Evolutionary conservation across 2,329 filamentous ascomycete species (phyloP), one percentile per base, ranked within the genome.

Genomic region (Curvularia sp.): DNA sequence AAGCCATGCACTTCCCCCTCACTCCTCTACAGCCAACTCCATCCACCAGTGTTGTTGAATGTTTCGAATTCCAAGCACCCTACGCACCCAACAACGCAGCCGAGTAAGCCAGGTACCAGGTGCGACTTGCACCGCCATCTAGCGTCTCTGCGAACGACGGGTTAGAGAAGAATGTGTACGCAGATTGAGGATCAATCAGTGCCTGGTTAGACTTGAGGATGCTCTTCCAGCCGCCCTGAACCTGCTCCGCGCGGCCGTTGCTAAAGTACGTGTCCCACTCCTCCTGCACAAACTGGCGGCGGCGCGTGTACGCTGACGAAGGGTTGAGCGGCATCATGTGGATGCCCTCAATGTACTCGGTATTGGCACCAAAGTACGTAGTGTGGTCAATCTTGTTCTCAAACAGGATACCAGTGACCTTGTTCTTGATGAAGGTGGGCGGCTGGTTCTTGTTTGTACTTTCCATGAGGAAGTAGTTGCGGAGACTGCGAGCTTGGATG

Each of bases 371-470:
- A 71, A 99, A 99, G 78, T 93, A 98, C 0, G 95, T 78, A 3
- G 91, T 91, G 77, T 98, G 93, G 75, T 99, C 92, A 56, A 93
- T 85, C 78, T 99, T 99, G 81, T 98, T 98, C 80, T 98, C 95
- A 69, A 98, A 98, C 12, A 97, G 76, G 4, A 89, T 88, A 8
- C 86, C 86, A 2, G 85, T 85, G 2, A 85, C 86, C 78, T 92
- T 93, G 82, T 98, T 99, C 47, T 83, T 87, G 61, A 93, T 88
- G 72, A 97, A 97, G 7, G 88, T 80, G 2, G 82, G 70, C 0
- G 95, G 95, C 72, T 97, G 87, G 45, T 88, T 85, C 27, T 79
- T 82, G 77, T 97, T 97, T 77, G 86, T 80, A 28, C 78, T 82
- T 12, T 84, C 83, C 81, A 97, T 90, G 30, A 97, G 84, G 80